Evolutionary conservation across 2,329 filamentous ascomycete species (phyloP), one percentile per base, ranked within the genome.

Genomic region (Aspergillus ochraceoroseus): DNA sequence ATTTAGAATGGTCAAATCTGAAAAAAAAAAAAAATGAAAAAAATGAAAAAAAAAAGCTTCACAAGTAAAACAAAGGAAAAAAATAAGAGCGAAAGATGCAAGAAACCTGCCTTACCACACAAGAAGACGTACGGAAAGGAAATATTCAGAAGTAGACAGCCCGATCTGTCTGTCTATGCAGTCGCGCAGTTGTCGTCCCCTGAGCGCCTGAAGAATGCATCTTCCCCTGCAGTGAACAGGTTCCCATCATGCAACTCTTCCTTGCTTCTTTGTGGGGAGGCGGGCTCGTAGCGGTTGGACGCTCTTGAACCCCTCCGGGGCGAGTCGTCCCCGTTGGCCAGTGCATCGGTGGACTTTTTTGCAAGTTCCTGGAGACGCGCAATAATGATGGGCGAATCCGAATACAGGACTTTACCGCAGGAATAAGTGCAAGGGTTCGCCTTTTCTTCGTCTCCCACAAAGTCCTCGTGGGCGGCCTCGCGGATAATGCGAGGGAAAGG

Each of bases 401-500:
- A 70, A 52, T 73, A 75, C 18, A 77, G 54, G 31, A 72, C 69
- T 20, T 70, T 53, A 5, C 74, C 74, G 17, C 64, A 58, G 26
- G 72, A 67, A 49, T 74, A 76, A n/a, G 72, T 58, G 51, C 68
- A 73, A 1, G 56, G 43, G 3, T 43, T 56, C 7, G 66, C 67
- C 34, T 67, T 64, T 41, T 74, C 71, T 27, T 61, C 58, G 34
- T 72, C 71, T 23, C 65, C 63, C 2, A 67, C 64, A 53, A 74
- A 70, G 40, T 68, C 64, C 39, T 66, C 64, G 41, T 74, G 72
- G 9, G 70, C 70, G 9, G 69, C 61, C 53, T 77, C 73, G n/a
- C 74, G 69, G 32, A 65, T 62, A 28, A 77, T 71, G 33, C 71
- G 68, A 2, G 74, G 74, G 57, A 76, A 73, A 3, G 74, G 63